phyloP scores from a whole-genome alignment of 345 rosid species.

The Reutealis trisperma region DNA sequence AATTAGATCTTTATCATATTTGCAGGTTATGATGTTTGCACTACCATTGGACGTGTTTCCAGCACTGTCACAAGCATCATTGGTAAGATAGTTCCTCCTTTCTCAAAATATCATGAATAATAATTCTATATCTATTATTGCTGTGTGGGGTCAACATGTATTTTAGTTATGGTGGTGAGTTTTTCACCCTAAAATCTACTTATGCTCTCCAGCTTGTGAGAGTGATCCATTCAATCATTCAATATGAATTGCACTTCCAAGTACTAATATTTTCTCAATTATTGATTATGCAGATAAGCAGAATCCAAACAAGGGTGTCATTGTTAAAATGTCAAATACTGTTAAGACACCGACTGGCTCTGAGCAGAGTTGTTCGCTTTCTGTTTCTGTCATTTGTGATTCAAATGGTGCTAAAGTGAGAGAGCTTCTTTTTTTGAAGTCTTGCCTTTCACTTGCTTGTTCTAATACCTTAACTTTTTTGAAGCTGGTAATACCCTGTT shows the following conservation, averaged over 20 bases:
- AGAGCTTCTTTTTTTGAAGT: constrained; percentile 23
- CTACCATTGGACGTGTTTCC: constrained; percentile 59
- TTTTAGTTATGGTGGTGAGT: not conserved
- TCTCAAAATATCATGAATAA: not conserved
- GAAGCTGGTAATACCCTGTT: constrained; percentile 21
- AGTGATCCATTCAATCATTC: not conserved
- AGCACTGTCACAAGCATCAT: constrained; percentile 47
- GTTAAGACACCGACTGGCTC: constrained; percentile 13
- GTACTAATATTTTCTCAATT: constrained; percentile 25
- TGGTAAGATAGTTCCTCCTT: constrained; percentile 47
- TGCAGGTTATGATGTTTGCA: constrained; percentile 91
- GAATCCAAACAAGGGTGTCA: constrained; percentile 79
- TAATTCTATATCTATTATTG: not conserved
- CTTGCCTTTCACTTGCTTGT: not conserved
- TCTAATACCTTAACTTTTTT: constrained; percentile 11
- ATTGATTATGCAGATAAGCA: constrained; percentile 49
- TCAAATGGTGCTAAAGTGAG: constrained; percentile 65
- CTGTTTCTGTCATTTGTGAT: constrained; percentile 79
- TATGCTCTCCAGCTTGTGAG: not conserved
- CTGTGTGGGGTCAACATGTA: not conserved
- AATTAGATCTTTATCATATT: constrained; percentile 20
- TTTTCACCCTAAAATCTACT: not conserved
- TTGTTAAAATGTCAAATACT: constrained; percentile 62
- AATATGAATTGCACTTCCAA: constrained; percentile 10
- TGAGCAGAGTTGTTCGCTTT: constrained; percentile 65